Evolutionary conservation across 495 filamentous ascomycete genomes (phyloP).

Genomic region (Sporormia fimetaria): DNA sequence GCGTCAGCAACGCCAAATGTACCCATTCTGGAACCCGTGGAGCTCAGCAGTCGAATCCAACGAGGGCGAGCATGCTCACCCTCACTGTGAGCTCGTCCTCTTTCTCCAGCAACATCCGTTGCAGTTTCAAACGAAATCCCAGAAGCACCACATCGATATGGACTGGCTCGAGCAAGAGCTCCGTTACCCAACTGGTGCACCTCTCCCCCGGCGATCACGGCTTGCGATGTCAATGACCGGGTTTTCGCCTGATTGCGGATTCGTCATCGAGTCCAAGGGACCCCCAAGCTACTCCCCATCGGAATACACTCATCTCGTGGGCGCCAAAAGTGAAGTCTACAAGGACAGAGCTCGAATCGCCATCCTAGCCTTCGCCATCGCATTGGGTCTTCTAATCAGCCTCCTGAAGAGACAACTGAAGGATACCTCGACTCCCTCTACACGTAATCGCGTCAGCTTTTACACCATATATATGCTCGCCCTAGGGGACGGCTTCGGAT

Average conservation of each 20-base stretch:
- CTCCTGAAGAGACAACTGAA: slow-evolving; percentile 77
- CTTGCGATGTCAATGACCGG: slow-evolving; percentile 74
- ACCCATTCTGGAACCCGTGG: slow-evolving; percentile 42
- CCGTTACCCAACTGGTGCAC: slow-evolving; percentile 72
- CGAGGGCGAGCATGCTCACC: slow-evolving; percentile 46
- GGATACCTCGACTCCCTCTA: slow-evolving; percentile 89
- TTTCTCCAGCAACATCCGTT: slow-evolving; percentile 73
- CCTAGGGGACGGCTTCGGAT: slow-evolving; percentile 66
- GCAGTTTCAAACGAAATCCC: slow-evolving; percentile 22
- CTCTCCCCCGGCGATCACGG: slow-evolving; percentile 51
- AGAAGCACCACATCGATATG: slow-evolving; percentile 35
- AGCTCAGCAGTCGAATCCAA: slow-evolving; percentile 48
- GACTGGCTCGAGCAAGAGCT: slow-evolving; percentile 72
- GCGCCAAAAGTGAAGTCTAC: slow-evolving; percentile 68
- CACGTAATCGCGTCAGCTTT: slow-evolving; percentile 79
- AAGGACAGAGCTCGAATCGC: slow-evolving; percentile 53
- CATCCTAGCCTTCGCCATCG: slow-evolving; percentile 52
- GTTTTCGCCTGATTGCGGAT: slow-evolving; percentile 90
- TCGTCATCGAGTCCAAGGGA: slow-evolving; percentile 79
- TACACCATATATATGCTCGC: slow-evolving; percentile 75
- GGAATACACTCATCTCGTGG: slow-evolving; percentile 57
- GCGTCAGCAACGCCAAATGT: slow-evolving; percentile 43
- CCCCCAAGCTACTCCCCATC: slow-evolving; percentile 56
- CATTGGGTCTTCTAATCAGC: slow-evolving; percentile 58
- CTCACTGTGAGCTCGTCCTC: slow-evolving; percentile 79